These are phyloP conservation scores for Thelonectria blattea DNA, from an alignment of 2,329 filamentous ascomycete species.

Conservation along the genomic window DNA sequence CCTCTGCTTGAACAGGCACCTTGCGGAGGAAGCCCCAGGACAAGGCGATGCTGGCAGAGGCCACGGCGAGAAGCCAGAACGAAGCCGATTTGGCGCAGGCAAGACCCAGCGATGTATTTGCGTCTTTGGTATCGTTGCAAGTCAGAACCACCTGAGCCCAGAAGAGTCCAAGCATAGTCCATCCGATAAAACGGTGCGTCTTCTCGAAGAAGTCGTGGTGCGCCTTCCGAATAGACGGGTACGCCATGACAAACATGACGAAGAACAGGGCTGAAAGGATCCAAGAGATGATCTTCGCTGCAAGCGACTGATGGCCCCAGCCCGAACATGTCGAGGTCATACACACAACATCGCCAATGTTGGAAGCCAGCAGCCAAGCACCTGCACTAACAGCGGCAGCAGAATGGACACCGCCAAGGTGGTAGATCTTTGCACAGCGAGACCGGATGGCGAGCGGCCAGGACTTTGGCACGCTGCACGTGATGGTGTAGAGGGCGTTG, in stretches of 20 bases:
- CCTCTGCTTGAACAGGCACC: slow-evolving; percentile 69
- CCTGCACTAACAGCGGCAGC: slow-evolving; percentile 55
- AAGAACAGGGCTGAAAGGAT: slow-evolving; percentile 65
- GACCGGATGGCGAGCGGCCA: slow-evolving; percentile 56
- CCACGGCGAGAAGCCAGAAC: slow-evolving; percentile 71
- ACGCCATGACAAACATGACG: slow-evolving; percentile 65
- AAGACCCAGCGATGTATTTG: slow-evolving; percentile 42
- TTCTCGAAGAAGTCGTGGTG: slow-evolving; percentile 74
- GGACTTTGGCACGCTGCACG: slow-evolving; percentile 51
- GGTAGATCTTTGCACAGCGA: slow-evolving; percentile 56
- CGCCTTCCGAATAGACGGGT: slow-evolving; percentile 66
- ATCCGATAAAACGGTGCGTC: slow-evolving; percentile 74
- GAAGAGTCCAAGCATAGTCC: slow-evolving; percentile 70
- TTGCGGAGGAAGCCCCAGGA: slow-evolving; percentile 77
- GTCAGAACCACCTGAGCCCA: slow-evolving; percentile 67
- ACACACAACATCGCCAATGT: slow-evolving; percentile 37
- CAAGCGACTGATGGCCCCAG: slow-evolving; percentile 44
- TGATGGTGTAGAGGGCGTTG: slow-evolving; percentile 55
- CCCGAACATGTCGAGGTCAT: slow-evolving; percentile 25
- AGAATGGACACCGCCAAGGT: slow-evolving; percentile 58
- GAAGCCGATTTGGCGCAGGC: slow-evolving; percentile 48
- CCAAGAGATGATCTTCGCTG: slow-evolving; percentile 57
- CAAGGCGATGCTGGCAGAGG: slow-evolving; percentile 69
- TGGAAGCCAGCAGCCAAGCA: slow-evolving; percentile 54
- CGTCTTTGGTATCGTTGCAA: slow-evolving; percentile 48